Conservation (phyloP, 208 protist species). For the Leptomonas pyrrhocoris region DNA sequence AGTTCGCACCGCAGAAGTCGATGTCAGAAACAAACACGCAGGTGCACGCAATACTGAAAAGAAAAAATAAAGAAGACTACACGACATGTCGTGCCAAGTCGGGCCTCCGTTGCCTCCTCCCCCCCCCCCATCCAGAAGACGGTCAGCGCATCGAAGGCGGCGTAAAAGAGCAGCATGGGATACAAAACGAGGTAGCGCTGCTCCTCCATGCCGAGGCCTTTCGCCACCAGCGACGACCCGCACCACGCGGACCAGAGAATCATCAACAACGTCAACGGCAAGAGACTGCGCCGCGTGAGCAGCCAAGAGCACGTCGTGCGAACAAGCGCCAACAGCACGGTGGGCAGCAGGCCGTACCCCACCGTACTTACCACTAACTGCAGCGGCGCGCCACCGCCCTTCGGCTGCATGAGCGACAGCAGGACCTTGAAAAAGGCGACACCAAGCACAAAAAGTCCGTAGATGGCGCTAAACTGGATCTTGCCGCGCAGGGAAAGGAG, state of each 20-base stretch:
- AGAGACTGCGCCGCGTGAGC: slow-evolving; percentile 28
- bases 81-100: too few species aligned
- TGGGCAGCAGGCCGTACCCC: slow-evolving; percentile 84
- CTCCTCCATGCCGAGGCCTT: slow-evolving; percentile 59
- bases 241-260: slow-evolving; percentile 85
- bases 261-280: slow-evolving; percentile 51
- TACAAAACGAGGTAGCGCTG: slow-evolving; percentile 84
- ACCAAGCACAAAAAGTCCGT: slow-evolving; percentile 75
- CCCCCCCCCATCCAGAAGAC: slow-evolving; percentile 49
- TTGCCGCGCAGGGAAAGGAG: slow-evolving; percentile 76
- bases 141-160: slow-evolving; percentile 74
- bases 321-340: slow-evolving; percentile 58
- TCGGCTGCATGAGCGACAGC: slow-evolving; percentile 72
- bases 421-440: slow-evolving; percentile 73
- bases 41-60: too few species aligned
- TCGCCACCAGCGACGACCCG: slow-evolving; percentile 68
- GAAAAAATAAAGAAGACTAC: too few species aligned
- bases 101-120: background rate
- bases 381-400: slow-evolving; percentile 44
- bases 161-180: slow-evolving; percentile 83
- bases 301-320: slow-evolving; percentile 54
- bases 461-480: slow-evolving; percentile 86
- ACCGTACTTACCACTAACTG: slow-evolving; percentile 78
- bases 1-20: too few species aligned
- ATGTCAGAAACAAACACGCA: background rate